Conservation (phyloP, 805 yeast species). For the Zygosaccharomyces rouxii region DNA sequence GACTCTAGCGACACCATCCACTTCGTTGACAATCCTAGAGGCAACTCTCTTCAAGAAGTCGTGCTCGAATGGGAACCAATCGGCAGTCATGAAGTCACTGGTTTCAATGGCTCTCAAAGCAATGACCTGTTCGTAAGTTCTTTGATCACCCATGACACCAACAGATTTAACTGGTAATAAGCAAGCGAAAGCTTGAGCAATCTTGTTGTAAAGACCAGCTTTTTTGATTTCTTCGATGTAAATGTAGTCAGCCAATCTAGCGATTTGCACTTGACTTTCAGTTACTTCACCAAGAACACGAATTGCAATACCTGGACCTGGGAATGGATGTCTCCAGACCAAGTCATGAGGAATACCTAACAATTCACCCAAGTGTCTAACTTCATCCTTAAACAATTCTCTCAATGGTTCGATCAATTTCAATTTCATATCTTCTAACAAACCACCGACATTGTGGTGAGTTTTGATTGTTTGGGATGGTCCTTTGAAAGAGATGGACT, state of each 20-base stretch:
- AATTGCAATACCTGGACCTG: slow-evolving; percentile 99
- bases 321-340: slow-evolving; percentile 99
- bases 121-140: slow-evolving; percentile 98
- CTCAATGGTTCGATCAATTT: slow-evolving; percentile 97
- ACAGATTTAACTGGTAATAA: slow-evolving; percentile 96
- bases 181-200: slow-evolving; percentile 97
- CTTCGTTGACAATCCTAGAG: slow-evolving; percentile 96
- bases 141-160: slow-evolving; percentile 99
- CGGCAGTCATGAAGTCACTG: slow-evolving; percentile 98
- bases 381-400: slow-evolving; percentile 98
- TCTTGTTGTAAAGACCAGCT: slow-evolving; percentile 88
- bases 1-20: slow-evolving; percentile 97
- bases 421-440: slow-evolving; percentile 95
- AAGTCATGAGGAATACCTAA: slow-evolving; percentile 94
- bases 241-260: slow-evolving; percentile 94
- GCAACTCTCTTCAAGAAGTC: slow-evolving; percentile 88
- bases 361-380: slow-evolving; percentile 89
- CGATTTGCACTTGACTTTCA: slow-evolving; percentile 86
- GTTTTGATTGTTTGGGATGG: slow-evolving; percentile 99
- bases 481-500: slow-evolving; percentile 97
- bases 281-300: slow-evolving; percentile 97
- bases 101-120: slow-evolving; percentile 98
- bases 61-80: slow-evolving; percentile 95
- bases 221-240: slow-evolving; percentile 93
- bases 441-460: slow-evolving; percentile 98